Evolutionary conservation across 2,329 filamentous ascomycete species (phyloP), one percentile per base, ranked within the genome.

Genomic region (Pyrenophora teres): DNA sequence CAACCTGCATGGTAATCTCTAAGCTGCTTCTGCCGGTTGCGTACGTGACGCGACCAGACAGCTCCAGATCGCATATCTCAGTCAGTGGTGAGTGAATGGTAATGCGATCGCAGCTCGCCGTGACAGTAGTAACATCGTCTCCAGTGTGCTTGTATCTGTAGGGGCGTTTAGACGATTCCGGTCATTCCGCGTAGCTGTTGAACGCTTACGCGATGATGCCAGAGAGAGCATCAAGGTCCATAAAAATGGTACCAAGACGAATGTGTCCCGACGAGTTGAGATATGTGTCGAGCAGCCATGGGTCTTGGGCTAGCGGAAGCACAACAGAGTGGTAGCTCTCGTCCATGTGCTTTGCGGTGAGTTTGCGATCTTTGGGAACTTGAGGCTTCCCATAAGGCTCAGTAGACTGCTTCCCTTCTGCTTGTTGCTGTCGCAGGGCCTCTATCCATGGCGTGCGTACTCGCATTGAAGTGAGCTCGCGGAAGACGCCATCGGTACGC

Each of bases 161-260:
- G 19, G 7, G 15, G 27, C 27, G 16, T 52, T 65, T 58, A 68
- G 61, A 63, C 37, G 27, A n/a, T 25, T 12, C 25, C n/a, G 36
- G 31, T 15, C 30, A 38, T 40, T 41, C 37, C 32, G 54, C 85
- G 60, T 85, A 84, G 54, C 85, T 87, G 69, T 88, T 40, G 87
- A 15, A 48, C 41, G 52, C 67, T 65, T 66, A 71, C 57, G 89
- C 88, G 49, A 92, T 83, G 40, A 92, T 83, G 8, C 89, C 89
- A 0, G 88, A 88, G 6, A 92, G 74, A 0, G 89, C 89, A 72
- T 92, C 89, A 2, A 92, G 80, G 57, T 92, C 89, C 87, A 92
- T 92, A 55, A 92, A 84, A 13, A 92, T 76, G 0, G 88, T 86
- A 0, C 89, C 89, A 6, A 92, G 78, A 46, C 78, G 80, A 60